Base-by-base conservation (phyloP, 169 alveolate genomes). In the Plasmodium relictum region DNA sequence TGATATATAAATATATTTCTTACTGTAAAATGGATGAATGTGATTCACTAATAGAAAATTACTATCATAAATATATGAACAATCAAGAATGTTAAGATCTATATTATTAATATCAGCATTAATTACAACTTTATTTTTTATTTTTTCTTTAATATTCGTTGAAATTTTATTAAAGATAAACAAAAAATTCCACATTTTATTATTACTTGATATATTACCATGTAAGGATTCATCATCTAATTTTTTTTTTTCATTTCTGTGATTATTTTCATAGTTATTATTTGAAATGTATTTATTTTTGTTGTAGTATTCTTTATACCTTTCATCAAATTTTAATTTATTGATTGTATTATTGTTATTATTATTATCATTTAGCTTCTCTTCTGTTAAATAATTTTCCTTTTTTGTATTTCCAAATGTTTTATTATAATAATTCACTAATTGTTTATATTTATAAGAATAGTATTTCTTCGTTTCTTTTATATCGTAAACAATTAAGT, bases 31-130 rank as follows among this genome's bases (percentile, higher is more conserved):
- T 22, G 91, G 91, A 58, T 83, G 91, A 8, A 68, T 73, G 24
- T 66, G 61, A 41, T 83, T 61, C 41, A 83, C 22, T 39, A 68
- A 62, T 45, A 83, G 66, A 61, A 66, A 83, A 12, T 83, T 83
- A 68, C 91, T 68, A 6, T 83, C 91, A 37, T 83, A 62, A 20
- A 83, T 83, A 42, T 83, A 83, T 20, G 83, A 83, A 71, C 85
- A 68, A 42, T 83, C 85, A 14, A 83, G 50, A 4, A 83, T 72
- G 52, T 83, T 68, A 24, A 83, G 31, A 42, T 83, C 73, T 54
- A 83, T 59, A 71, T 83, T 83, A n/a, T 24, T 68, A 41, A 83
- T 39, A 42, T 83, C 91, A 3, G 68, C 39, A 41, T 68, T 50
- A 54, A 83, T 42, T 68, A 83, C 14, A 45, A 83, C 52, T 54